Evolutionary conservation across 306 rosid genomes (phyloP), one percentile per base, ranked within the genome.

Genomic region (Benincasa hispida): DNA sequence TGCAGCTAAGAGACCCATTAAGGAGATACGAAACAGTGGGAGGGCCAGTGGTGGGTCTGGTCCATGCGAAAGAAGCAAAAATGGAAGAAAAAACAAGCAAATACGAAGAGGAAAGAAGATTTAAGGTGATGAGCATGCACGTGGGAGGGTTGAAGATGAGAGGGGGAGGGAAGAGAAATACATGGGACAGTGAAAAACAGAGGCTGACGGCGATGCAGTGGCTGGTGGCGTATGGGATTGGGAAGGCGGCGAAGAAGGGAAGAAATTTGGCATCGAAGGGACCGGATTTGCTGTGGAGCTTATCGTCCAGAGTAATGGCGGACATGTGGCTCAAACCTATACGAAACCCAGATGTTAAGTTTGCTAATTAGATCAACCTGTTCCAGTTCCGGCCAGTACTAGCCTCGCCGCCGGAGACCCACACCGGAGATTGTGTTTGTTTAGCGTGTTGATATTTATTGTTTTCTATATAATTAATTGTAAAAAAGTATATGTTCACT

Each of bases 281-380:
- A 53, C 90, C 87, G 67, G 98, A 95, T 78, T 66, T 83, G 77
- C 55, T 92, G n/a, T 95, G 98, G 97, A 95, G 92, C 87, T 80
- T 92, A 78, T 95, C 99, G 15, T 92, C 97, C 2, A 72, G 99
- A 66, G 89, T 90, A 25, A 87, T 92, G 88, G 98, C 97, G 5
- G 96, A 90, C 72, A 90, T 92, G 99, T 95, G 99, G 99, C 98
- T 95, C 80, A 95, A 87, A 83, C 85, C 90, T 28, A 87, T 92
- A 81, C 86, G 98, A 81, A 95, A 95, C 79, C 99, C 98, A 68
- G 88, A 92, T 65, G 86, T 95, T 60, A 95, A 89, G 81, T 89
- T 95, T 56, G 45, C 76, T 39, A 79, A 80, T 21, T 75, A 72
- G 60, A 70, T 15, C 22, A 51, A 17, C 0, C 11, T 10, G 10